Conservation (phyloP, 1,284 basidiomycete species). For the Apiotrichum sp. region DNA sequence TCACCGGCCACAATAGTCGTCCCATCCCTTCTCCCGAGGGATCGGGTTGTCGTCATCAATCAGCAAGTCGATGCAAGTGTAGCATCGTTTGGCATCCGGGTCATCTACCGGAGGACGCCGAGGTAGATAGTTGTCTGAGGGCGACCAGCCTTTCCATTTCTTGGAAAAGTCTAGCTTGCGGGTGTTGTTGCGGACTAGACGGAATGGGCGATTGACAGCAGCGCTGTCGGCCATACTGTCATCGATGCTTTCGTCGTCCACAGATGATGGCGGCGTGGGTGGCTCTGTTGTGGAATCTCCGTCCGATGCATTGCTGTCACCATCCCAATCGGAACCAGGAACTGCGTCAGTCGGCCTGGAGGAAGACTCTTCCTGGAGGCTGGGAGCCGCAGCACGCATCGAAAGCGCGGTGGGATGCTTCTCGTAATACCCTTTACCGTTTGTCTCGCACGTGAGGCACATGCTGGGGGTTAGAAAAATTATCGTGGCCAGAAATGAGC, state of each 20-base stretch:
- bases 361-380: too few relatives aligned
- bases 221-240: conserved; percentile 12
- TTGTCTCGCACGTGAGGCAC: conserved; percentile 37
- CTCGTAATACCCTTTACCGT: conserved; percentile 5
- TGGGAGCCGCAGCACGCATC: too few relatives aligned
- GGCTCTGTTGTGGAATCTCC: too few relatives aligned
- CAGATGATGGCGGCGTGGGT: too few relatives aligned
- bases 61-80: conserved; percentile 34
- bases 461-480: conserved; percentile 21
- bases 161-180: not conserved
- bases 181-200: conserved; percentile 17
- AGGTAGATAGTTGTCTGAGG: conserved; percentile 19
- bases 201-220: not conserved
- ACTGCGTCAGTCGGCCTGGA: too few relatives aligned
- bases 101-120: conserved; percentile 15
- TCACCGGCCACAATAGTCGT: conserved; percentile 30
- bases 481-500: not conserved
- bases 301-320: too few relatives aligned
- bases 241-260: not conserved
- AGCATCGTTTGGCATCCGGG: conserved; percentile 23
- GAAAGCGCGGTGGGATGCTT: too few relatives aligned
- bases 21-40: conserved; percentile 18
- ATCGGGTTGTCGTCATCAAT: conserved; percentile 18
- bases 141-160: not conserved
- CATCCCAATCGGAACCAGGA: too few relatives aligned